These are phyloP conservation scores for Barnettozyma populi DNA, from an alignment of 805 yeast species.

Conservation along the genomic window DNA sequence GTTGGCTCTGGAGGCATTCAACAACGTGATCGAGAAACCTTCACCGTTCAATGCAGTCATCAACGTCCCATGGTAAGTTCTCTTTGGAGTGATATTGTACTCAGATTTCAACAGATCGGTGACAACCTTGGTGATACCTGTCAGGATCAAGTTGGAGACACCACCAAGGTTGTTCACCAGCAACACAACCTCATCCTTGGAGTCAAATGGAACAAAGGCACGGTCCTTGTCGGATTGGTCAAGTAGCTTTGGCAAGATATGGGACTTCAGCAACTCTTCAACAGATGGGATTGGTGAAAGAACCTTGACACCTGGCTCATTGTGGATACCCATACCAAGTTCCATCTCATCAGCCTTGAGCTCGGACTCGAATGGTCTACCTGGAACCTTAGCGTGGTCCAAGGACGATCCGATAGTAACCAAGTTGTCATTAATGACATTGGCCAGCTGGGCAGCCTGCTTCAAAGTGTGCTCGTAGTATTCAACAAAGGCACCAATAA, in stretches of 20 bases:
- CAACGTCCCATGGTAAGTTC: slow-evolving; percentile 70
- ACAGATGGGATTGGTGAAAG: slow-evolving; percentile 60
- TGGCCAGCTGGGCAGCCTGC: slow-evolving; percentile 54
- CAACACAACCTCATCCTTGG: slow-evolving; percentile 62
- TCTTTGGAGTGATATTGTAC: slow-evolving; percentile 55
- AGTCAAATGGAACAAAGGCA: slow-evolving; percentile 65
- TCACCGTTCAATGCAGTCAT: slow-evolving; percentile 91
- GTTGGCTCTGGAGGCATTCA: slow-evolving; percentile 58
- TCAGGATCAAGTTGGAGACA: slow-evolving; percentile 72
- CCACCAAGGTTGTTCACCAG: slow-evolving; percentile 88
- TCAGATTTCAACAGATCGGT: slow-evolving; percentile 43
- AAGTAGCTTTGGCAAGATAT: slow-evolving; percentile 57
- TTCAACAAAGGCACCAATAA: slow-evolving; percentile 69
- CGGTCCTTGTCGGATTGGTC: slow-evolving; percentile 68
- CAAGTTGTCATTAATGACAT: slow-evolving; percentile 52
- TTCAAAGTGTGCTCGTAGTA: slow-evolving; percentile 39
- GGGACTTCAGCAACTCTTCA: slow-evolving; percentile 47
- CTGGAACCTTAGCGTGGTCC: slow-evolving; percentile 89
- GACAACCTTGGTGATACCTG: slow-evolving; percentile 63
- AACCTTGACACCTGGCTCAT: slow-evolving; percentile 77
- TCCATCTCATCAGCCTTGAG: slow-evolving; percentile 67
- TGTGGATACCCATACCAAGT: slow-evolving; percentile 93
- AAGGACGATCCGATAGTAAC: slow-evolving; percentile 88
- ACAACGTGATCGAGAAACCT: slow-evolving; percentile 80
- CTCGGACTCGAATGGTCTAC: slow-evolving; percentile 51